phyloP scores from a whole-genome alignment of 2,329 filamentous ascomycete species.

The Samsoniella hepiali region DNA sequence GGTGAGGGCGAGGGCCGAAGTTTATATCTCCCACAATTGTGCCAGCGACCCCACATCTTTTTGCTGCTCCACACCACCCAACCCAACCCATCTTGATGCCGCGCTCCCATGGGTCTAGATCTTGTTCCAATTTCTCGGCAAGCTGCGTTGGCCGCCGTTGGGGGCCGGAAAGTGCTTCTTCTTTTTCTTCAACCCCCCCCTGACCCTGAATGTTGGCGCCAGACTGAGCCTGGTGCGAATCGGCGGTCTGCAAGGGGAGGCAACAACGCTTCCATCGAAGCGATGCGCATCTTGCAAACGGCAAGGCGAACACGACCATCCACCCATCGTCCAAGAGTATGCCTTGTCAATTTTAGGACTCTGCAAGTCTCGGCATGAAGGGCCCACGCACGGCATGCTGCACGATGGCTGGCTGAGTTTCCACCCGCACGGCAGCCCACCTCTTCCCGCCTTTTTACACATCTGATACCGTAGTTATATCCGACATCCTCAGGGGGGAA shows the following conservation, averaged over 20 bases:
- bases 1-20: neutral
- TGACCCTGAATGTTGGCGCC: neutral
- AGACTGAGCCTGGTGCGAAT: neutral
- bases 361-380: no score
- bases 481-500: neutral
- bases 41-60: neutral
- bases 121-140: no score
- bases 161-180: neutral
- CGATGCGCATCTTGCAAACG: no score
- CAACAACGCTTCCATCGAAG: no score
- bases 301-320: neutral
- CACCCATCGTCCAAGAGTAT: neutral
- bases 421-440: neutral
- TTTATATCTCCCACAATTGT: constrained; percentile 8
- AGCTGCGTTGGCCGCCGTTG: neutral
- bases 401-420: neutral
- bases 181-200: neutral
- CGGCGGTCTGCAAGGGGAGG: neutral
- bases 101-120: neutral
- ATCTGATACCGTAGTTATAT: constrained; percentile 4
- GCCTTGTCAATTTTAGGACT: neutral
- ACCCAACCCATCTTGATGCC: no score
- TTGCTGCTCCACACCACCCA: neutral
- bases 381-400: no score
- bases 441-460: neutral